Percentiles rank a stretch among this genome's conserved stretches.
Evolutionary conservation across 352 stramenopile genomes (phyloP).

Genomic region (Phytophthora constricta): DNA sequence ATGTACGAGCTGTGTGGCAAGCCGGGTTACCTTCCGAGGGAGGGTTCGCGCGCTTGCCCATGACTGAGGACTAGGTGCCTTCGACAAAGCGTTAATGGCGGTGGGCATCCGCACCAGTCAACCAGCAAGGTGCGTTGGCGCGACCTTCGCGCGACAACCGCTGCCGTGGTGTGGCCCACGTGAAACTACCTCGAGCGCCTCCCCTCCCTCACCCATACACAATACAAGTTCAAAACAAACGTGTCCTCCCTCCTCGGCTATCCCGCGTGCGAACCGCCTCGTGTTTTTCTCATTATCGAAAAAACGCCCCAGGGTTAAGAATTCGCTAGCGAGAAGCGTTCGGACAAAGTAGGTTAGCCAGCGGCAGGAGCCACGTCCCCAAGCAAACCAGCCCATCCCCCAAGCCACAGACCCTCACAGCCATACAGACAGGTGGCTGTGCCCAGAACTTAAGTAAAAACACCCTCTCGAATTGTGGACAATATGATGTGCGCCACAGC

Average conservation of each 20-base stretch:
- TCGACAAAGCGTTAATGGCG: constrained; percentile 13
- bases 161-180: not conserved
- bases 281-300: constrained; percentile 3
- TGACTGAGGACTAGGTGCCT: constrained; percentile 22
- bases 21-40: constrained; percentile 17
- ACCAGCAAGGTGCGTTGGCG: not conserved
- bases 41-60: constrained; percentile 54
- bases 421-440: constrained; percentile 31
- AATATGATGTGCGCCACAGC: constrained; percentile 30
- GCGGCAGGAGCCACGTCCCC: not conserved
- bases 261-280: too few species aligned
- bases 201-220: too few species aligned
- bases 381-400: not conserved
- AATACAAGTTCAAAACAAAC: too few species aligned
- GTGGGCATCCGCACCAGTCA: constrained; percentile 37
- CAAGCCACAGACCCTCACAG: not conserved
- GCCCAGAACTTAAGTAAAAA: constrained; percentile 4
- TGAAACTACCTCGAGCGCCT: too few species aligned
- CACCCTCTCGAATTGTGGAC: constrained; percentile 1
- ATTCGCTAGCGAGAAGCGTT: too few species aligned
- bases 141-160: not conserved
- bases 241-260: not conserved
- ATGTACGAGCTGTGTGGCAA: not conserved
- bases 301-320: not conserved
- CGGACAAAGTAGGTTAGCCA: too few species aligned